Base-by-base conservation (phyloP, 805 yeast genomes). In the Ogataea trehaloabstinens region DNA sequence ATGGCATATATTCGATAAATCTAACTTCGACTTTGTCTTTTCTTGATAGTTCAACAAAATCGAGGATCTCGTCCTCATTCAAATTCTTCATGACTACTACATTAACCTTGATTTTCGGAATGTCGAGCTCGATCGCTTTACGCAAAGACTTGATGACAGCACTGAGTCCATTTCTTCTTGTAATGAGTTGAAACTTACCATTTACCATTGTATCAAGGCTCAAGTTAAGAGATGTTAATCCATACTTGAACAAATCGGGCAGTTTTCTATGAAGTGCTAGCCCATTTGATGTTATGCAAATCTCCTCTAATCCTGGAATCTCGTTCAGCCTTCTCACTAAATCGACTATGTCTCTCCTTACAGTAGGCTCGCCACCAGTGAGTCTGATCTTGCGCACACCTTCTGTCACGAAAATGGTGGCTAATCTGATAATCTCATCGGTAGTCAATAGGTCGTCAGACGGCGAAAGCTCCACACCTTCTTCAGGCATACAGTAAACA, bases 1-100 rank as follows among this genome's bases (percentile, higher is more conserved):
- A 75, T 4, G 81, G 81, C 81, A 75, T 75, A 53, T 74, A 75
- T 48, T 75, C 81, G 29, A 75, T 75, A 48, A 75, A 75, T 38
- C 80, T 57, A 17, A 75, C 68, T 44, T 75, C 78, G 5, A 74
- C 42, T 4, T 70, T 67, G 28, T 56, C 48, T 25, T 61, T 54
- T 37, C 55, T 49, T 8, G 75, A 63, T 41, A 74, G 38, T 25
- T 63, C 64, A 1, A 71, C 74, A 54, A 75, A 75, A 44, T 71
- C 67, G 15, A 65, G 42, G 2, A 75, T 60, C 48, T 75, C 80
- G 48, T 74, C 80, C 22, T 75, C 80, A 41, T 75, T 74, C 31
- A 69, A 40, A 19, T 68, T 68, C 27, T 70, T 63, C 70, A 75
- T 69, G 4, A 74, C 70, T 16, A 75, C 80, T 39, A 68, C 67